phyloP scores from a whole-genome alignment of 306 rosid species.

The Rosa multiflora region DNA sequence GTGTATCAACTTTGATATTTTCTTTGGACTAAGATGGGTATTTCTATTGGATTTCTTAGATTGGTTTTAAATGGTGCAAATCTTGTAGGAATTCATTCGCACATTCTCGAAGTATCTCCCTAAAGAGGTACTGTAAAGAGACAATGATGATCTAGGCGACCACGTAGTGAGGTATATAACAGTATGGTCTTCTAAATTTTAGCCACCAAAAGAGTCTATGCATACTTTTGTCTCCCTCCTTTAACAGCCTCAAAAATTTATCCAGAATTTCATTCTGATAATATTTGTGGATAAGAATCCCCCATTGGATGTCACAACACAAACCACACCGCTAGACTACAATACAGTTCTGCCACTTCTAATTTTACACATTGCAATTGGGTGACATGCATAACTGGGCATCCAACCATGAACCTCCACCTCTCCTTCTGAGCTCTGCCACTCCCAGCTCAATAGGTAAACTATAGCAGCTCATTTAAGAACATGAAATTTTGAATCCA shows the following conservation, averaged over 20 bases:
- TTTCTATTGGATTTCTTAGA: background rate
- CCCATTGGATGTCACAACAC: slow-evolving; percentile 53
- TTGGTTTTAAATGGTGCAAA: background rate
- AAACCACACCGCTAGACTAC: slow-evolving; percentile 36
- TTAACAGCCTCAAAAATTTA: slow-evolving; percentile 44
- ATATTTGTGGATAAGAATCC: slow-evolving; percentile 84
- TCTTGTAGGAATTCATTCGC: background rate
- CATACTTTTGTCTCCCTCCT: slow-evolving; percentile 20
- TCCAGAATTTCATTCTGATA: slow-evolving; percentile 44
- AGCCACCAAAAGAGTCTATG: slow-evolving; percentile 12
- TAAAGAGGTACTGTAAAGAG: background rate
- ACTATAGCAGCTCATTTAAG: background rate
- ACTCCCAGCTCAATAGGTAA: slow-evolving; percentile 34
- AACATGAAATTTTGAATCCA: background rate
- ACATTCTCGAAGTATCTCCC: background rate
- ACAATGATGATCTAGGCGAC: background rate
- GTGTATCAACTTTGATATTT: background rate
- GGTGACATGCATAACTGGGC: slow-evolving; percentile 33
- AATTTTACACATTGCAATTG: slow-evolving; percentile 8
- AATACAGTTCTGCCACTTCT: background rate
- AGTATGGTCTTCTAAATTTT: slow-evolving; percentile 1
- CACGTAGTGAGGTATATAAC: slow-evolving; percentile 8
- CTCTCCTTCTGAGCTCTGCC: slow-evolving; percentile 21
- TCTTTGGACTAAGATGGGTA: background rate
- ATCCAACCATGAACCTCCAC: slow-evolving; percentile 32